Evolutionary conservation across 2,329 filamentous ascomycete species (phyloP), one percentile per base, ranked within the genome.

Genomic region (Pseudogymnoascus sp.): DNA sequence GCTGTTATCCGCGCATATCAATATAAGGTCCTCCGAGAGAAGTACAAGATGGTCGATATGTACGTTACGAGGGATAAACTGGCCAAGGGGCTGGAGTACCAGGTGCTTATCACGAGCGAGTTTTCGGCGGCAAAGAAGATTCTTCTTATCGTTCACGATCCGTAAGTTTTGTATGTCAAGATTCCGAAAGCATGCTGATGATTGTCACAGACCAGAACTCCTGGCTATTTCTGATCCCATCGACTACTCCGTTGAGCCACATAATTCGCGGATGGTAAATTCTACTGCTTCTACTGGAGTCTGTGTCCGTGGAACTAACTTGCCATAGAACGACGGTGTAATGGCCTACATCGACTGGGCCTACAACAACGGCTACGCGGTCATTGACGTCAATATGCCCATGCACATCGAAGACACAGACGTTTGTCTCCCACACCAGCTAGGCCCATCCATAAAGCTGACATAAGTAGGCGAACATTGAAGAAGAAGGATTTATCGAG

Each of bases 341-440:
- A 86, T 87, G 71, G 84, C 86, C 28, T 97, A 96, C 73, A 85
- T 97, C 66, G 86, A 89, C 64, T 96, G 92, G 91, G 91, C 91
- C 0, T 76, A 87, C 18, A 77, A 82, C n/a, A 83, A 91, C 64
- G 85, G 83, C 14, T 96, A 93, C 70, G 91, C 87, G 1, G 85
- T 97, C 21, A 89, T 99, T 69, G 95, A 99, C 73, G 84, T 96
- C 64, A 97, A 97, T 68, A 83, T 99, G 2, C 93, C 93, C 0
- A 88, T 88, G 67, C 85, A 92, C 69, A 80, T 93, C 59, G 87
- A 88, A 1, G 81, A 83, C 18, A 79, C 85, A 42, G 82, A 86
- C 67, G 86, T 87, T 74, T 71, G 75, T 69, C n/a, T 65, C 61
- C 66, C 18, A 38, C 2, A 53, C 49, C n/a, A 28, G 21, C 23